Conservation (phyloP, 2,329 filamentous ascomycete species). For the Pezicula rhizophila region DNA sequence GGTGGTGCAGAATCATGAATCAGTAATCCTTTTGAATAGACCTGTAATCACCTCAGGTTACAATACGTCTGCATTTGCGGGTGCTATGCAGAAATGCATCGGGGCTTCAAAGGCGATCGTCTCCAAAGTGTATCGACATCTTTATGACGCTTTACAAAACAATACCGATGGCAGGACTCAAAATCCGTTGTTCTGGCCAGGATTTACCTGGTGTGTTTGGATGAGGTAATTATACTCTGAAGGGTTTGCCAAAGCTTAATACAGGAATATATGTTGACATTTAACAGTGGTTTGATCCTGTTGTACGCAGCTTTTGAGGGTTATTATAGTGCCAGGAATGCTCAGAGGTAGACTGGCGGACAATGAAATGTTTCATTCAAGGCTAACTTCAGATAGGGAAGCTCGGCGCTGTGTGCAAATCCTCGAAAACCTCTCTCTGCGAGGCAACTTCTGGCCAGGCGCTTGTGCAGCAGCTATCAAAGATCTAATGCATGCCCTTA, state of each 20-base stretch:
- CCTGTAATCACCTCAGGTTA: constrained; percentile 35
- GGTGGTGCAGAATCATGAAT: constrained; percentile 36
- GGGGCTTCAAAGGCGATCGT: constrained; percentile 37
- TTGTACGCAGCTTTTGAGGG: constrained; percentile 38
- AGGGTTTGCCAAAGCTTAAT: background rate
- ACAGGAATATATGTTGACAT: background rate
- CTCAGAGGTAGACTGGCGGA: constrained; percentile 2
- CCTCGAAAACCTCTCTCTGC: constrained; percentile 27
- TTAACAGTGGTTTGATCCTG: constrained; percentile 33
- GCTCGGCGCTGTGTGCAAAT: constrained; percentile 20
- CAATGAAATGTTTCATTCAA: background rate
- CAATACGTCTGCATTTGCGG: constrained; percentile 33
- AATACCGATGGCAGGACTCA: constrained; percentile 11
- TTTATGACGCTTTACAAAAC: constrained; percentile 1
- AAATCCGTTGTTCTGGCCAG: constrained; percentile 35
- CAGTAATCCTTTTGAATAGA: constrained; percentile 39
- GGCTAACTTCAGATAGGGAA: constrained; percentile 16
- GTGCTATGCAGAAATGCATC: constrained; percentile 40
- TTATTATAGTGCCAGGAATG: constrained; percentile 15
- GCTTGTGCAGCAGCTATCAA: constrained; percentile 33
- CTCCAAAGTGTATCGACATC: constrained; percentile 25
- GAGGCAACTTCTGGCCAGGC: constrained; percentile 32
- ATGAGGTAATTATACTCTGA: constrained; percentile 27
- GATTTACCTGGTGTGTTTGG: constrained; percentile 42
- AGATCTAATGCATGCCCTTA: constrained; percentile 20